Base-by-base conservation (phyloP, 116 monocot genomes). In the Posidonia oceanica region DNA sequence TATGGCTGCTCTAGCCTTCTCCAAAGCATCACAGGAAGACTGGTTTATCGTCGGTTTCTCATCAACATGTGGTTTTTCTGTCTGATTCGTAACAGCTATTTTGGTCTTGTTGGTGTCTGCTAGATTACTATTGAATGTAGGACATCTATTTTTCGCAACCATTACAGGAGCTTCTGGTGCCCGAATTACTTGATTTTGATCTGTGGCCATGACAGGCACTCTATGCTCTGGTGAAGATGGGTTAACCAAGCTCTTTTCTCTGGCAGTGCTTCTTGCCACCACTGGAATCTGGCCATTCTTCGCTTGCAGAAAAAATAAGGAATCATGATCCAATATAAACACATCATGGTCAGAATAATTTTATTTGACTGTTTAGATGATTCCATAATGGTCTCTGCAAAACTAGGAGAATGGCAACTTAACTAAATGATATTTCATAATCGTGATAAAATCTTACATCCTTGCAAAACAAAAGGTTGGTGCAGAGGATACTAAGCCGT, bases 1-100 rank as follows among this genome's bases (percentile, higher is more conserved):
- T 65, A 96, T 88, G 36, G 95, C 88, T 23, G 79, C 84, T 57
- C 80, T 77, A 75, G 95, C 95, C 64, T 74, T 91, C 74, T 88
- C 88, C 68, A 91, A 56, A 64, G 66, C 85, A 75, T 86, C 91
- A 39, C 78, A 78, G 13, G 85, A 51, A 36, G 44, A 62, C 54
- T 51, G 72, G 58, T 39, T 70, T 51, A 66, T 36, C 14, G 23
- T 20, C 7, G 80, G 20, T 61, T 72, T 76, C 37, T 80, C 59
- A 13, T 54, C 42, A 38, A 61, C 23, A 36, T 14, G n/a, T 18
- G 16, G 66, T 42, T 22, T 20, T 7, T 66, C 42, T 8, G 18
- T 66, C 2, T 3, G 66, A 66, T 66, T 66, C 7, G n/a, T 65
- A 39, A 18, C 17, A n/a, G 42, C 41, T 42, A 15, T 10, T 14